A percentile compares a stretch with the other conserved stretches of the same genome.
phyloP scores from a whole-genome alignment of 148 eudicot genomes.

The Vaccinium vitisidaea region DNA sequence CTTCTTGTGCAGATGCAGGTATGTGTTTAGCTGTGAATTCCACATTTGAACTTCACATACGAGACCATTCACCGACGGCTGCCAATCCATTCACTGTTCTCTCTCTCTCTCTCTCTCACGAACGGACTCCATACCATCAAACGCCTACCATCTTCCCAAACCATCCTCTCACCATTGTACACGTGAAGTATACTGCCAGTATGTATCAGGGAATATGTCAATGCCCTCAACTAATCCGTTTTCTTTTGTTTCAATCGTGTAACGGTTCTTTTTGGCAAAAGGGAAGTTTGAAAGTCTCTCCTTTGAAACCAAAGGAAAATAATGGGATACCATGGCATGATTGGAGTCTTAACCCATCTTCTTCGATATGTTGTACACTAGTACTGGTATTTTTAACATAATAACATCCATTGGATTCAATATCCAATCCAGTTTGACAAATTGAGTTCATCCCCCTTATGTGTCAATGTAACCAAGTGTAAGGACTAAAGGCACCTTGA shows the following conservation, averaged over 20 bases:
- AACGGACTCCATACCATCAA: background rate
- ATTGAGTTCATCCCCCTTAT: background rate
- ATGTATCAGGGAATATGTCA: background rate
- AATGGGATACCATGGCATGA: background rate
- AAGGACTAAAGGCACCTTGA: background rate
- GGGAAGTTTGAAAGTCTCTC: background rate
- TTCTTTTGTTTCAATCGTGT: background rate
- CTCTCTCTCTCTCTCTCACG: background rate
- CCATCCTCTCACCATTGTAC: background rate
- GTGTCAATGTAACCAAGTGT: background rate
- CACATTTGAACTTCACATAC: background rate
- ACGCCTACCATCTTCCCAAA: background rate
- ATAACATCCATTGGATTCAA: too few species aligned
- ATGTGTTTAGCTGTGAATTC: background rate
- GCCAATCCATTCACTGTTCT: background rate
- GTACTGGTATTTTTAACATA: background rate
- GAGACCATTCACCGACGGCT: background rate
- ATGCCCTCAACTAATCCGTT: background rate
- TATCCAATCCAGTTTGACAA: background rate
- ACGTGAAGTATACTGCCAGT: background rate
- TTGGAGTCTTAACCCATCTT: background rate
- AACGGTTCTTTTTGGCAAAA: background rate
- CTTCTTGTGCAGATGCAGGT: conserved; percentile 99
- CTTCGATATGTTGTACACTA: background rate
- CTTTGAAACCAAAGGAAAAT: background rate